Base-by-base conservation (phyloP, 2,329 filamentous ascomycete species). In the Dendrostoma leiphaemia region DNA sequence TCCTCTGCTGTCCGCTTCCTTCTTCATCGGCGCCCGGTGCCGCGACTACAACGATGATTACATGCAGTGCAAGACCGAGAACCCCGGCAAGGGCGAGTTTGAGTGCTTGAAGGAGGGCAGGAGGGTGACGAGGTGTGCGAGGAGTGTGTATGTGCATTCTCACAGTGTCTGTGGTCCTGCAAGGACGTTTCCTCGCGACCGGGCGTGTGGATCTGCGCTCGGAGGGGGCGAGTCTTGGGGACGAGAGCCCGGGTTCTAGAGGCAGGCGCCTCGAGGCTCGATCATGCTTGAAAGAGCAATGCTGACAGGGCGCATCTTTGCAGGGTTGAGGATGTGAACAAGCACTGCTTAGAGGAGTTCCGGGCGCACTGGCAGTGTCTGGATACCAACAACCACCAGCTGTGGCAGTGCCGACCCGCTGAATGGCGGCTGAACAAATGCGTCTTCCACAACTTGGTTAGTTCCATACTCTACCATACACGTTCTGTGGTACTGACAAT, bases 51-150 rank as follows among this genome's bases (percentile, higher is more conserved):
- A 97, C 75, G 94, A 99, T 80, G 94, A 99, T 77, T 99, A 89
- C 78, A 99, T 99, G 93, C 90, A 96, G 79, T 99, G 94, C 88
- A 99, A 99, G 87, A 90, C 84, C 64, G 91, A 97, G 76, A 86
- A 91, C 66, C 88, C 90, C 60, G 94, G 94, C 66, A 85, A 84
- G 74, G 94, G 91, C 71, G 94, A 99, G 80, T 74, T 95, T 60
- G 90, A 96, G 64, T 99, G 94, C 76, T 77, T 99, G 82, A 93
- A 90, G 81, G 94, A 99, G 78, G 94, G 94, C 54, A 84, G 94
- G 72, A 90, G 94, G 74, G 94, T 99, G 59, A 99, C 94, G 64
- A 85, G 94, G 76, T 99, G 94, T 79, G 94, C 94, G 56, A 87
- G 89, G 64, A 96, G 91, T 75, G 94, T 99, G 90, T 96, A 88